phyloP scores from a whole-genome alignment of 495 filamentous ascomycete genomes.

The Penicillium parvum region DNA sequence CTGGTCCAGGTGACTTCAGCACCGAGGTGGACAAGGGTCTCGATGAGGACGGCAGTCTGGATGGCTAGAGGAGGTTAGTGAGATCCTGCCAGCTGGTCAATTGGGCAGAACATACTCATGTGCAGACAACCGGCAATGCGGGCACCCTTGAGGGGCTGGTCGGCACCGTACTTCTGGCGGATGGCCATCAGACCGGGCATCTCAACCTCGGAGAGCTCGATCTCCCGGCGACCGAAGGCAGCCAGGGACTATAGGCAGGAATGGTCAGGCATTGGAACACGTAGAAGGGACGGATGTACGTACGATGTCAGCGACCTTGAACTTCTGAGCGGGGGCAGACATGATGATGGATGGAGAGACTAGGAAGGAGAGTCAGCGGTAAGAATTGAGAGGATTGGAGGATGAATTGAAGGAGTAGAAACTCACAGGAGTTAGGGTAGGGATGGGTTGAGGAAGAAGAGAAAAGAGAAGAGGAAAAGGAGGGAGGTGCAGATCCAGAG shows the following conservation, averaged over 20 bases:
- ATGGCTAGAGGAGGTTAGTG: slow-evolving; percentile 57
- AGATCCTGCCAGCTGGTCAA: neutral
- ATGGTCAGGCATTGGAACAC: slow-evolving; percentile 18
- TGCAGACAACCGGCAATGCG: slow-evolving; percentile 96
- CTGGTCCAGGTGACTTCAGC: slow-evolving; percentile 95
- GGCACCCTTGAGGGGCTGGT: slow-evolving; percentile 89
- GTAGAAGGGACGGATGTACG: slow-evolving; percentile 21
- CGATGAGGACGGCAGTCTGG: slow-evolving; percentile 97
- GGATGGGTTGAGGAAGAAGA: slow-evolving; percentile 4
- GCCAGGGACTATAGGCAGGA: slow-evolving; percentile 61
- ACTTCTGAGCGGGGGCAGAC: slow-evolving; percentile 80
- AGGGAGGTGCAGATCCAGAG: slow-evolving; percentile 16
- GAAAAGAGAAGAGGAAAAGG: slow-evolving; percentile 15
- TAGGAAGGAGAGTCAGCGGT: slow-evolving; percentile 6
- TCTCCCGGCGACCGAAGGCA: slow-evolving; percentile 98
- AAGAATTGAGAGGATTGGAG: neutral
- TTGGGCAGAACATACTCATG: slow-evolving; percentile 66
- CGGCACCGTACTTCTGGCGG: slow-evolving; percentile 79
- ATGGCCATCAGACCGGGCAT: slow-evolving; percentile 98
- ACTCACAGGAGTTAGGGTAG: slow-evolving; percentile 6
- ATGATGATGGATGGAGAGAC: slow-evolving; percentile 28
- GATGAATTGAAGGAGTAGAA: slow-evolving; percentile 1
- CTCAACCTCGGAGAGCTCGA: slow-evolving; percentile 97
- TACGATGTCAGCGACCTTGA: slow-evolving; percentile 97
- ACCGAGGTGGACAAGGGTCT: slow-evolving; percentile 89